Base-by-base conservation (phyloP, 441 rosid species). In the Erodium moschatum region DNA sequence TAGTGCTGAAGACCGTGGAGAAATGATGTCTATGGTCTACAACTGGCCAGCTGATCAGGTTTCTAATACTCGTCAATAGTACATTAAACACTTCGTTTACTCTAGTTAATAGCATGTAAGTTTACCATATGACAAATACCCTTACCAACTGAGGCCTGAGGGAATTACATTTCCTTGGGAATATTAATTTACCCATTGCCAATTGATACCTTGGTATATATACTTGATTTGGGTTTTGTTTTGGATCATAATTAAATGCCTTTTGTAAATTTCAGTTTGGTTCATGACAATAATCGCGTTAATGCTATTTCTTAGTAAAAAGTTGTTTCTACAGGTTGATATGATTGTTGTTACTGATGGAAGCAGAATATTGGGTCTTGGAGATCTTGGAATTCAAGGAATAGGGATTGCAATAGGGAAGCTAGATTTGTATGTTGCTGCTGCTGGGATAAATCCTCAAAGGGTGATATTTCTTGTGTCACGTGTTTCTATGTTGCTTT, bases 1-100 rank as follows among this genome's bases (percentile, higher is more conserved):
- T 70, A 89, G 97, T 69, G 94, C 97, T 35, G 94, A 74, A 63
- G 99, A 94, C 78, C 91, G 96, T 42, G 99, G 99, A 80, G 99
- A 94, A 85, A 94, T 94, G 99, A 91, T 91, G 97, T 91, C 99
- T 65, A 91, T 94, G 99, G 97, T 94, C 74, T 94, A 91, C 79
- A 94, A 94, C 80, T 94, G 99, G 99, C 97, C 99, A 16, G 91
- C 97, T 73, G 99, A 91, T 67, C 99, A 94, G 97, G 99, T 89
- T 70, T 71, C 42, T 72, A 42, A 5, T 24, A 56, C 44, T 74
- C 42, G 24, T 69, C 63, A 5, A 33, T 16, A 6, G 63, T 70
- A 60, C 69, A 21, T 19, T 61, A 35, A 48, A 31, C 63, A 56
- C 52, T 56, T 56, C 6, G 1, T 9, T 19, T 56, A 56, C 63